phyloP scores from a whole-genome alignment of 148 eudicot species.

The Dysphania ambrosioides region DNA sequence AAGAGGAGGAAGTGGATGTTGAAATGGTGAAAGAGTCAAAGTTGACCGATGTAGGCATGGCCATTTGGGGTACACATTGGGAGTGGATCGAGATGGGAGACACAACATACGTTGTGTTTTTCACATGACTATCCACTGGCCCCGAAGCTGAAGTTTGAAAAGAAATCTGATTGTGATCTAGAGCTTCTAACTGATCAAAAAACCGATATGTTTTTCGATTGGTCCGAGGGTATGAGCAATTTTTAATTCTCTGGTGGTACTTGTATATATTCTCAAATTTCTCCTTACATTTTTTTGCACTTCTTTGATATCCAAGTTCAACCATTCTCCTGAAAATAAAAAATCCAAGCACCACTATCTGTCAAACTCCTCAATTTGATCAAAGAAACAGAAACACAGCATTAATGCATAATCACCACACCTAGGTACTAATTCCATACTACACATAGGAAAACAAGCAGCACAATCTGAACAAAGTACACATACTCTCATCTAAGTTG shows the following conservation, averaged over 20 bases:
- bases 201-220: slow-evolving; percentile 60
- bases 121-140: slow-evolving; percentile 21
- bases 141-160: slow-evolving; percentile 31
- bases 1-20: slow-evolving; percentile 57
- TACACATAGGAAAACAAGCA: neutral
- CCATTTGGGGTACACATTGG: slow-evolving; percentile 29
- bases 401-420: neutral
- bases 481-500: too few relatives aligned
- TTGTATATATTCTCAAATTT: slow-evolving; percentile 87
- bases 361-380: neutral
- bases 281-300: slow-evolving; percentile 86
- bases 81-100: slow-evolving; percentile 25
- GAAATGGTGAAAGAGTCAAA: slow-evolving; percentile 39
- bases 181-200: slow-evolving; percentile 63
- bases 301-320: slow-evolving; percentile 69
- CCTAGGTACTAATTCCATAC: neutral
- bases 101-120: slow-evolving; percentile 24
- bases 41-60: slow-evolving; percentile 33
- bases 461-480: neutral
- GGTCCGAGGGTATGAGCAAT: slow-evolving; percentile 40
- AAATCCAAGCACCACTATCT: slow-evolving; percentile 6
- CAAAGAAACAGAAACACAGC: neutral
- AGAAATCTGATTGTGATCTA: slow-evolving; percentile 40
- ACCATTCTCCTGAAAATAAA: slow-evolving; percentile 65
- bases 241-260: slow-evolving; percentile 71